Base-by-base conservation (phyloP, 2,329 filamentous ascomycete species). In the Pseudocercospora crystallina region DNA sequence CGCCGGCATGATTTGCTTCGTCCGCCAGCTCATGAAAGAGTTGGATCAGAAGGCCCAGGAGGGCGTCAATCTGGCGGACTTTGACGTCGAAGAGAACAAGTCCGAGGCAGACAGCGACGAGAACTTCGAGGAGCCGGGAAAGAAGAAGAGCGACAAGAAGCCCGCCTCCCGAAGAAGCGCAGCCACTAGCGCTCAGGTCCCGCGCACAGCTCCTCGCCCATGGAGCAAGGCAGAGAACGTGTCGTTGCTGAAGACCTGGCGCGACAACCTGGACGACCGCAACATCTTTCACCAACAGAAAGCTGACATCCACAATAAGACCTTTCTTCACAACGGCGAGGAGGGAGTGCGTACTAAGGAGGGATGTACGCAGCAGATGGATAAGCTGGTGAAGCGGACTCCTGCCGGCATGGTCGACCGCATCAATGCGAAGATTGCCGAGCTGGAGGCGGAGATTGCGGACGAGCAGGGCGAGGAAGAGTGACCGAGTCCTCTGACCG, bases 191-290 rank as follows among this genome's bases (percentile, higher is more conserved):
- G 33, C 33, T n/a, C 12, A 14, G 14, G 12, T n/a, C 5, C 12
- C 3, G 8, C 33, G 33, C 33, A 35, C 33, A n/a, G 33, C 33
- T 3, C 12, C 33, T 14, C 40, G 40, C 17, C 26, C 12, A 29
- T 45, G 34, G 43, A 36, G 26, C 11, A 10, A 10, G 15, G 41
- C 31, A 15, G 31, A 34, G 26, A 35, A 15, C 29, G 12, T 45
- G 4, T 45, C 32, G n/a, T 14, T 45, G 32, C 43, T 45, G 32
- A 45, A 38, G 33, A 37, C 11, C 12, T 45, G 43, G 43, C 43
- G 33, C 13, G 33, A 26, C 20, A 26, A 26, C 7, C 20, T 26
- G 4, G 20, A 26, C 20, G 20, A 26, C 20, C 20, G 4, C 4
- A 26, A 26, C 20, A 26, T 7, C 7, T 26, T 4, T 26, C 20